Evolutionary conservation across 805 yeast genomes (phyloP).

Genomic region (Priceomyces carsonii): DNA sequence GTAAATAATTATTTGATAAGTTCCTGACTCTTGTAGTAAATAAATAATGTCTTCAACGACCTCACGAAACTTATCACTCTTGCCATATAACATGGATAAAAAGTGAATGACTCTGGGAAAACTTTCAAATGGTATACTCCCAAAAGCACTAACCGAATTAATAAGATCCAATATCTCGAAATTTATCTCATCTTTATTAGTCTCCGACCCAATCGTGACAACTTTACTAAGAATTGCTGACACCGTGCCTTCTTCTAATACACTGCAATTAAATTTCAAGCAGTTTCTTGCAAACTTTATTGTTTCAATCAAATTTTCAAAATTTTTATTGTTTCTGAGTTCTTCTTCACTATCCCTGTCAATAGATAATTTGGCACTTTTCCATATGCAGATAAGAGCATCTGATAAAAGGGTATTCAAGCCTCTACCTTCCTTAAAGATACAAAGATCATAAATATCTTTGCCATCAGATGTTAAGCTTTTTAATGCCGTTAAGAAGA

Average conservation of each 20-base stretch:
- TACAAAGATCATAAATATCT: constrained; percentile 51
- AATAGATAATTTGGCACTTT: constrained; percentile 9
- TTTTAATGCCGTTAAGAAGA: constrained; percentile 48
- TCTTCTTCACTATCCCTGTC: constrained; percentile 5
- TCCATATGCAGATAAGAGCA: constrained; percentile 13
- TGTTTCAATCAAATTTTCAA: constrained; percentile 14
- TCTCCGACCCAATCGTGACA: constrained; percentile 38
- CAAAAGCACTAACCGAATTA: constrained; percentile 45
- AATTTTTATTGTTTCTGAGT: constrained; percentile 10
- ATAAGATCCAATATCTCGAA: constrained; percentile 42
- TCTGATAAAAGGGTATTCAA: constrained; percentile 17
- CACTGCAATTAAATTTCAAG: constrained; percentile 47
- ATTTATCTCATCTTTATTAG: constrained; percentile 38
- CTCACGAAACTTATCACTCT: constrained; percentile 34
- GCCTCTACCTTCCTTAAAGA: constrained; percentile 36
- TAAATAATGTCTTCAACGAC: constrained; percentile 39
- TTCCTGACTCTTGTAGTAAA: constrained; percentile 37
- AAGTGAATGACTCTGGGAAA: constrained; percentile 41
- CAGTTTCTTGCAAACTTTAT: constrained; percentile 44
- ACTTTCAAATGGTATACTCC: constrained; percentile 44
- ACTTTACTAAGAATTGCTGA: constrained; percentile 30
- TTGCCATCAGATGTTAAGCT: constrained; percentile 53
- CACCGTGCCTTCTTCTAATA: constrained; percentile 41
- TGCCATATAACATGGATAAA: constrained; percentile 44
- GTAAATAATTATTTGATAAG: constrained; percentile 25